phyloP scores from a whole-genome alignment of 148 eudicot species.

The Polygonum maritimum region DNA sequence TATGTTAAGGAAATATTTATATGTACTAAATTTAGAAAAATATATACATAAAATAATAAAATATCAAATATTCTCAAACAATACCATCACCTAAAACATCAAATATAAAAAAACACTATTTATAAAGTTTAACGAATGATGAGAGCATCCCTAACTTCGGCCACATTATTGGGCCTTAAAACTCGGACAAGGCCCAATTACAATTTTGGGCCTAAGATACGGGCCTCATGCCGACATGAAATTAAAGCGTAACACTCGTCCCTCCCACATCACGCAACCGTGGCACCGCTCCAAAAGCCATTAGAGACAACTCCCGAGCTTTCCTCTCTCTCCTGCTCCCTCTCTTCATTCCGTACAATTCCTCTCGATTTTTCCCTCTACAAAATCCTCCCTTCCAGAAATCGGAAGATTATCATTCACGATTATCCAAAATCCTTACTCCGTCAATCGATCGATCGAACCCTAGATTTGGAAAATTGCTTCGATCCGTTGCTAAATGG shows the following conservation, averaged over 20 bases:
- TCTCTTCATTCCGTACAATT: neutral
- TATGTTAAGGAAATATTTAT: too few relatives aligned
- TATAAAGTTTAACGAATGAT: too few relatives aligned
- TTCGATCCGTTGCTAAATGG: neutral
- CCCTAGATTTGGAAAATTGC: neutral
- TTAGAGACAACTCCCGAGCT: neutral
- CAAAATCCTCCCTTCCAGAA: neutral
- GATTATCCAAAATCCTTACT: neutral
- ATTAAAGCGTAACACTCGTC: neutral
- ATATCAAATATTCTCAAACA: too few relatives aligned
- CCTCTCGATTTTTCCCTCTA: neutral
- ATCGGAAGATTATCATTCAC: neutral
- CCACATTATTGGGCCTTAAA: too few relatives aligned
- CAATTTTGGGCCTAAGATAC: neutral
- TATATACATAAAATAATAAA: too few relatives aligned
- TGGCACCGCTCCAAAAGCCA: neutral
- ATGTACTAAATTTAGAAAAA: too few relatives aligned
- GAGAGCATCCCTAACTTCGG: too few relatives aligned
- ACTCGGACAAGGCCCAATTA: too few relatives aligned
- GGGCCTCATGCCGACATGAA: neutral
- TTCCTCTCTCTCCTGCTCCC: neutral
- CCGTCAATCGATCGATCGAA: neutral
- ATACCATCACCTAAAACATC: too few relatives aligned
- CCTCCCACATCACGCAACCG: neutral
- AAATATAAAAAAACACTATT: too few relatives aligned